These are phyloP conservation scores for Colletotrichum viniferum DNA, from an alignment of 2,329 filamentous ascomycete species.

Conservation along the genomic window DNA sequence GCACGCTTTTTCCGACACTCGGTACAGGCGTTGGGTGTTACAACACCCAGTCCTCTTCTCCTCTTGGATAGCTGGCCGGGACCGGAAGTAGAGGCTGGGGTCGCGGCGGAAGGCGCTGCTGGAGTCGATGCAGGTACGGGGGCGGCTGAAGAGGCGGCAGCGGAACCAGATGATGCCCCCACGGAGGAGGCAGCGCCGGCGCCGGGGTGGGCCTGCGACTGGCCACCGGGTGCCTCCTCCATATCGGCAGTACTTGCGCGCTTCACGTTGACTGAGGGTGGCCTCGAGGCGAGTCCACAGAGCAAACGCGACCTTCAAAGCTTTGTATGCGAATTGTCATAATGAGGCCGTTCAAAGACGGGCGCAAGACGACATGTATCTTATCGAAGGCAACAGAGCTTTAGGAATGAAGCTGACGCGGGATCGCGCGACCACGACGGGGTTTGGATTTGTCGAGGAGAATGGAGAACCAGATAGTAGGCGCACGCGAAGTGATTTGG, in stretches of 20 bases:
- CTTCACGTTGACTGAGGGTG: constrained; percentile 19
- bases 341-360: constrained; percentile 18
- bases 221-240: constrained; percentile 20
- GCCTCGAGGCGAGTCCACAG: constrained; percentile 14
- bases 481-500: not conserved
- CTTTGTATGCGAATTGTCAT: constrained; percentile 19
- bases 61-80: constrained; percentile 49
- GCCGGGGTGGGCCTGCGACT: constrained; percentile 11
- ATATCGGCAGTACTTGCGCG: constrained; percentile 20
- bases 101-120: not conserved
- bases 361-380: constrained; percentile 1
- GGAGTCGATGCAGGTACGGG: not conserved
- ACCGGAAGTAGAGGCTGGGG: constrained; percentile 11
- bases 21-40: constrained; percentile 65
- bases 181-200: constrained; percentile 19
- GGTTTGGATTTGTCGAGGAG: not conserved
- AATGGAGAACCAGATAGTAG: not conserved
- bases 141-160: not conserved
- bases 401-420: not conserved
- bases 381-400: not conserved
- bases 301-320: constrained; percentile 17
- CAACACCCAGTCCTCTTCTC: constrained; percentile 57
- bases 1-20: constrained; percentile 67
- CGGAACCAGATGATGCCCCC: not conserved
- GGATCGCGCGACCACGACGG: not conserved